Evolutionary conservation across 345 rosid species (phyloP).

Genomic region (Dovyalis caffra): DNA sequence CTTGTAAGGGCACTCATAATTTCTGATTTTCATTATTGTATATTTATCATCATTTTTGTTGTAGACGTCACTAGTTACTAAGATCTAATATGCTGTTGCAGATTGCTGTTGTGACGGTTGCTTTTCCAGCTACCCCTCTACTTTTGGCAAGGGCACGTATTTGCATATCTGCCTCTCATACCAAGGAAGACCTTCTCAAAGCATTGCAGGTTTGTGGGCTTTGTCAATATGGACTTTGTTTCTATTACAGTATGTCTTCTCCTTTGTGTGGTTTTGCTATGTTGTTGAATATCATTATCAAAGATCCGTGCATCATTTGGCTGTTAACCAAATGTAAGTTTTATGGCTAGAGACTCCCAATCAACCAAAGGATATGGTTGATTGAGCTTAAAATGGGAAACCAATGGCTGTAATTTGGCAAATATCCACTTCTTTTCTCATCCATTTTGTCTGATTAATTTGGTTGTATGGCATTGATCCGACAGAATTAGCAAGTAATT

Average conservation of each 20-base stretch:
- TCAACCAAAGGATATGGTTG: neutral
- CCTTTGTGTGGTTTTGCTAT: neutral
- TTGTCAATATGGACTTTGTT: neutral
- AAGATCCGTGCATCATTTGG: neutral
- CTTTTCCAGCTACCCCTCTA: conserved; percentile 31
- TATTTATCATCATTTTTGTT: neutral
- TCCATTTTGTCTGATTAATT: neutral
- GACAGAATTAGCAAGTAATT: neutral
- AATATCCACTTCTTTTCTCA: neutral
- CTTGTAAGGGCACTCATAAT: neutral
- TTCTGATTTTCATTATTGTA: neutral
- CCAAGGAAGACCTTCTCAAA: conserved; percentile 61
- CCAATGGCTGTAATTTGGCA: neutral
- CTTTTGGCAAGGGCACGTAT: conserved; percentile 83
- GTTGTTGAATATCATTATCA: neutral
- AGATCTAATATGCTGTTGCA: conserved; percentile 6
- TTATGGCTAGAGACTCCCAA: neutral
- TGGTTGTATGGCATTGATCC: neutral
- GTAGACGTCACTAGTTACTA: neutral
- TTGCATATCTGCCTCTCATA: conserved; percentile 79
- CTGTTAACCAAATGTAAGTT: neutral
- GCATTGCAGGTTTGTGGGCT: conserved; percentile 56
- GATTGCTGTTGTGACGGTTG: conserved; percentile 21
- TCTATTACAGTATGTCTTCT: neutral
- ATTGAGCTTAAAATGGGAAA: neutral